Conservation (phyloP, 805 yeast genomes). For the Metschnikowia cubensis region DNA sequence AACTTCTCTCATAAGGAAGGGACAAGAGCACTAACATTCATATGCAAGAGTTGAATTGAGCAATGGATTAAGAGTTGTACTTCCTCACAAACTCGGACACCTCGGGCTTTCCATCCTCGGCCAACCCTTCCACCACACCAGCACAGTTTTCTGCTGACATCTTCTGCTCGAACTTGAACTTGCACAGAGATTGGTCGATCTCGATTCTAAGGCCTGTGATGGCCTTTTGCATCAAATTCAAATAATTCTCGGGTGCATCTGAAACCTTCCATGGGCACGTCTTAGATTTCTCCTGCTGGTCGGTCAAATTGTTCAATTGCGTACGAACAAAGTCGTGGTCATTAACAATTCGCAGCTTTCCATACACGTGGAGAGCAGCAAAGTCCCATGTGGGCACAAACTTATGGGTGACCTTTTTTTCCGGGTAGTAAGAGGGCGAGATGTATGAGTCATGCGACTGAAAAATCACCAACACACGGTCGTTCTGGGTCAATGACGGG, state of each 20-base stretch:
- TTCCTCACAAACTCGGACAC: slow-evolving; percentile 24
- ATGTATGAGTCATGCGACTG: slow-evolving; percentile 51
- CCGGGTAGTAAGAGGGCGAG: slow-evolving; percentile 56
- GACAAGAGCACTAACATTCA: too few relatives aligned
- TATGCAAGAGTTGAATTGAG: not conserved
- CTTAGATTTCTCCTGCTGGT: slow-evolving; percentile 44
- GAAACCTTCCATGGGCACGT: slow-evolving; percentile 48
- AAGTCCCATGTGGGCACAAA: slow-evolving; percentile 72
- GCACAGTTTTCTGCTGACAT: slow-evolving; percentile 39
- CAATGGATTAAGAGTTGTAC: slow-evolving; percentile 8
- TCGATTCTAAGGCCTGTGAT: slow-evolving; percentile 57
- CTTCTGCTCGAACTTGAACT: slow-evolving; percentile 58
- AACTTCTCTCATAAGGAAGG: too few relatives aligned
- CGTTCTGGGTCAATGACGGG: slow-evolving; percentile 34
- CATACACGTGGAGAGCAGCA: slow-evolving; percentile 53
- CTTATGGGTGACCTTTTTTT: slow-evolving; percentile 53
- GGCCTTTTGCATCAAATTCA: slow-evolving; percentile 41
- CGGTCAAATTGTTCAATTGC: slow-evolving; percentile 43
- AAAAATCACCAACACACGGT: slow-evolving; percentile 48
- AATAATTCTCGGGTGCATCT: slow-evolving; percentile 53
- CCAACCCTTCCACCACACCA: slow-evolving; percentile 51
- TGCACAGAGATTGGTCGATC: slow-evolving; percentile 44
- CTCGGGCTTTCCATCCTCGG: slow-evolving; percentile 30
- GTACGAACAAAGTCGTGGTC: slow-evolving; percentile 42
- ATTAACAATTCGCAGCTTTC: slow-evolving; percentile 44